Base-by-base conservation (phyloP, 495 filamentous ascomycete genomes). In the Cenococcum geophilum region DNA sequence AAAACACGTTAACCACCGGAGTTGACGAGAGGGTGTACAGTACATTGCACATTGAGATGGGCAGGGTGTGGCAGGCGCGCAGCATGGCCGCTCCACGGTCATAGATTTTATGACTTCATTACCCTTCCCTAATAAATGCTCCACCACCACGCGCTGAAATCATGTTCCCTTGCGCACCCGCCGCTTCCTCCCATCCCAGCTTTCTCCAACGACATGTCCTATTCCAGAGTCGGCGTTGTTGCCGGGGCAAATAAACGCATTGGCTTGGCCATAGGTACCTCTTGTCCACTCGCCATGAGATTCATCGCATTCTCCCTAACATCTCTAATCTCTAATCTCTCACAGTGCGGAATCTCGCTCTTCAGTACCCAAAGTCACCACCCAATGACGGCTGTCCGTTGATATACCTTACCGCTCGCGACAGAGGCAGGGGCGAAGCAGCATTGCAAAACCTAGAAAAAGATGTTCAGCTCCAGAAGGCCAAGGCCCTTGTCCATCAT, bases 371-470 rank as follows among this genome's bases (percentile, higher is more conserved):
- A 22, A 72, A 69, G 4, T 79, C 77, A 5, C 52, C 76, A 12
- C 65, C 77, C 60, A 75, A 76, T 53, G 71, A 70, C 50, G 75
- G 74, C 10, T 73, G 75, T 4, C 61, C 80, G 49, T 70, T 79
- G 43, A 80, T 81, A 63, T 81, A 81, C 67, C 72, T 81, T 4
- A 78, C 79, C 8, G 78, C 79, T 11, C 76, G 79, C 50, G 76
- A 79, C 45, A 57, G 65, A 42, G 55, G 56, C 11, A 65, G 74
- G 32, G 79, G 79, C 11, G 70, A 76, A 64, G 73, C 67, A 53
- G 79, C 79, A 0, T 55, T 80, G 37, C 68, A 73, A 37, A 55
- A 61, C 9, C 61, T 81, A 0, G 57, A 72, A 11, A 57, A 61
- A 49, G 79, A 81, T 60, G 59, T 61, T 8, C 70, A 73, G 49